Evolutionary conservation across 192 early-diverging fungal genomes (phyloP).

Genomic region (Piromyces sp.): DNA sequence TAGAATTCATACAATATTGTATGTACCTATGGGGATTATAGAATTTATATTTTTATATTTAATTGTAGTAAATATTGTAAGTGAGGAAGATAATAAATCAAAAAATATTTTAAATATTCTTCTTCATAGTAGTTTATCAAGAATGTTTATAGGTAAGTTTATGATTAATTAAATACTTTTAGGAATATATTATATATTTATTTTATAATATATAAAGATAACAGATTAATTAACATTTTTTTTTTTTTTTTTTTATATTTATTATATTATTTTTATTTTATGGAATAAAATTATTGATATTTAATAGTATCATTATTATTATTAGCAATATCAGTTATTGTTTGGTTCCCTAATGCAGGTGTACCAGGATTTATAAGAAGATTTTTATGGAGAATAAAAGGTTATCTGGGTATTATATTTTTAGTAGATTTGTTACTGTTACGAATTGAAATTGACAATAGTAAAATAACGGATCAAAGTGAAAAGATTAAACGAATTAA

Average conservation of each 20-base stretch:
- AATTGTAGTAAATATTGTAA: background rate
- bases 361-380: background rate
- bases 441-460: background rate
- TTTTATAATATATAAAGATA: no score
- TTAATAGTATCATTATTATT: background rate
- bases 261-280: no score
- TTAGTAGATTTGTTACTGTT: background rate
- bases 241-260: no score
- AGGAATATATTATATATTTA: no score
- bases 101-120: background rate
- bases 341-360: background rate
- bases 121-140: background rate
- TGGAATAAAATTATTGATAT: no score
- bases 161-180: no score
- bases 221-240: no score
- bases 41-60: background rate
- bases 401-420: background rate
- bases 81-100: background rate
- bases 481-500: background rate
- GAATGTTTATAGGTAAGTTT: background rate
- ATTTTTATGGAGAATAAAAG: background rate
- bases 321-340: background rate
- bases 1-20: background rate
- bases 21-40: background rate
- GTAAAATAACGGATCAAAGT: background rate